These are phyloP conservation scores for Dissophora globulifera DNA, from an alignment of 192 early-diverging fungal species.

Conservation along the genomic window DNA sequence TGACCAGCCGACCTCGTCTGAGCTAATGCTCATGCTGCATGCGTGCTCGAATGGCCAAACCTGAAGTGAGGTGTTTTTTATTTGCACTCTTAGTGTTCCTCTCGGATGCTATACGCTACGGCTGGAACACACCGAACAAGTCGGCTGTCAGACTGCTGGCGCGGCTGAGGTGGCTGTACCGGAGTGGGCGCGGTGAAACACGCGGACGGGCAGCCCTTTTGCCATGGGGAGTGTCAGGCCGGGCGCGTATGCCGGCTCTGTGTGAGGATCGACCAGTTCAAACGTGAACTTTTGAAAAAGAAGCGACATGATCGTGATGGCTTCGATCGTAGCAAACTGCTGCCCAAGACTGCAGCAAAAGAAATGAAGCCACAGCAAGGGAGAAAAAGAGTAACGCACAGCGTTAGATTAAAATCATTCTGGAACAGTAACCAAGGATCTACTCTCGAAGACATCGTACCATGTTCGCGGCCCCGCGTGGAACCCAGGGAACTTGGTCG, in stretches of 20 bases:
- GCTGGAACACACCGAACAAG: too few species aligned
- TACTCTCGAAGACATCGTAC: too few species aligned
- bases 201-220: slow-evolving; percentile 34
- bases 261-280: slow-evolving; percentile 42
- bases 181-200: slow-evolving; percentile 9
- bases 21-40: too few species aligned
- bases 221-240: slow-evolving; percentile 52
- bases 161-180: not conserved
- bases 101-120: too few species aligned
- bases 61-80: too few species aligned
- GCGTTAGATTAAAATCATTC: too few species aligned
- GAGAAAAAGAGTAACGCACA: too few species aligned
- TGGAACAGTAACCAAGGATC: too few species aligned
- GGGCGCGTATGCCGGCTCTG: slow-evolving; percentile 20
- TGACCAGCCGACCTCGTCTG: too few species aligned
- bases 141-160: not conserved
- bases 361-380: not conserved
- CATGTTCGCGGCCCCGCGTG: slow-evolving; percentile 63
- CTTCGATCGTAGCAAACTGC: slow-evolving; percentile 56
- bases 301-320: slow-evolving; percentile 28
- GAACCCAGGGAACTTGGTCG: slow-evolving; percentile 65
- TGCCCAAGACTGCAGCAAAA: slow-evolving; percentile 42
- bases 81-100: too few species aligned
- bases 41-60: too few species aligned
- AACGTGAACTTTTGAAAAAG: slow-evolving; percentile 51